These are phyloP conservation scores for Auricularia cornea DNA, from an alignment of 768 basidiomycete species.

Conservation along the genomic window DNA sequence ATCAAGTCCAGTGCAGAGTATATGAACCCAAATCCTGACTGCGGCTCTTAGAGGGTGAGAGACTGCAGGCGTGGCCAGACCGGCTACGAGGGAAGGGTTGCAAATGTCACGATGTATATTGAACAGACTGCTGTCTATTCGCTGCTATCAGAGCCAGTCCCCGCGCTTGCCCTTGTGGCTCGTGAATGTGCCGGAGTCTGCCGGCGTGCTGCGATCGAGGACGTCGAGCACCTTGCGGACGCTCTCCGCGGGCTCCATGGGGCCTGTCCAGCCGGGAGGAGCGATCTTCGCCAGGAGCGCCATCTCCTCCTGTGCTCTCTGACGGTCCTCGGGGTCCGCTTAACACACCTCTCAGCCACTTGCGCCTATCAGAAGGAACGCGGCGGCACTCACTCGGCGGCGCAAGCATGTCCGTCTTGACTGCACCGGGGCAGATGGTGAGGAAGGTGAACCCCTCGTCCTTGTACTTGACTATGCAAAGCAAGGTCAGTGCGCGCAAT, in stretches of 20 bases:
- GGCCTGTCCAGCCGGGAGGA: constrained; percentile 12
- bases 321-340: too few relatives aligned
- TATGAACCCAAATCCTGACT: too few relatives aligned
- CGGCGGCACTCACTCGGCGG: constrained; percentile 2
- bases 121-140: too few relatives aligned
- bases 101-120: too few relatives aligned
- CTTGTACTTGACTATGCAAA: constrained; percentile 3
- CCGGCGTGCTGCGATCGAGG: constrained; percentile 9
- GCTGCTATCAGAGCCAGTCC: too few relatives aligned
- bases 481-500: too few relatives aligned
- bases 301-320: constrained; percentile 2
- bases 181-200: constrained; percentile 15
- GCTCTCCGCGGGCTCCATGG: constrained; percentile 12
- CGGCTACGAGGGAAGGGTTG: too few relatives aligned
- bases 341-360: too few relatives aligned
- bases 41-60: too few relatives aligned
- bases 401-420: neutral
- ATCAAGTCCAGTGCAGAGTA: too few relatives aligned
- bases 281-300: constrained; percentile 4
- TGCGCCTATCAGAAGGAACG: too few relatives aligned
- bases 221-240: constrained; percentile 14
- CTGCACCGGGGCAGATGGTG: constrained; percentile 2
- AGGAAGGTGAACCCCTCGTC: constrained; percentile 8
- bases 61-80: too few relatives aligned
- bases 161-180: constrained; percentile 9